Evolutionary conservation across 148 eudicot genomes (phyloP).

Genomic region (Cornus suecica): DNA sequence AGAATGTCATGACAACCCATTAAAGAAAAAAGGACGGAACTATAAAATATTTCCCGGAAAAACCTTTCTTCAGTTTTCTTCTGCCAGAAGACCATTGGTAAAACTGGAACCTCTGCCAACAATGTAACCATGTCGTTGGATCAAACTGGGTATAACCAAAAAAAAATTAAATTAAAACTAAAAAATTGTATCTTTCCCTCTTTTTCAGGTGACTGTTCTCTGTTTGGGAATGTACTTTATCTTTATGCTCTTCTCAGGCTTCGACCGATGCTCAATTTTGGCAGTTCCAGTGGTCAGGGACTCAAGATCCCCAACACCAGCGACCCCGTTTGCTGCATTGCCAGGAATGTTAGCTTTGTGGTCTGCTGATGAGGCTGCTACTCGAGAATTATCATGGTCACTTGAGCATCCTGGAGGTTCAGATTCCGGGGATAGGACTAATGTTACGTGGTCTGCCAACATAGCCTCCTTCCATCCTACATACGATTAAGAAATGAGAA

Average conservation of each 20-base stretch:
- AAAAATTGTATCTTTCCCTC: slow-evolving; percentile 9
- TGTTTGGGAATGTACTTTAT: slow-evolving; percentile 57
- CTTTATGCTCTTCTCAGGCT: slow-evolving; percentile 42
- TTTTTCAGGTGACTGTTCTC: slow-evolving; percentile 25
- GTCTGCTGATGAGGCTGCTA: slow-evolving; percentile 21
- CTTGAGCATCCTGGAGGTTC: slow-evolving; percentile 28
- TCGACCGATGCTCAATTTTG: slow-evolving; percentile 37
- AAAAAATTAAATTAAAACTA: not conserved
- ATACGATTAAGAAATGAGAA: slow-evolving; percentile 9
- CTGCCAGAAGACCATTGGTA: slow-evolving; percentile 45
- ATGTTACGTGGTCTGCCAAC: slow-evolving; percentile 53
- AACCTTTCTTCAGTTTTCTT: slow-evolving; percentile 31
- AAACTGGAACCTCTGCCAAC: slow-evolving; percentile 46
- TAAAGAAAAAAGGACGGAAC: slow-evolving; percentile 7
- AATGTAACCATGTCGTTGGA: slow-evolving; percentile 21
- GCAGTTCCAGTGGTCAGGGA: slow-evolving; percentile 17
- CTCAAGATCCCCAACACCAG: slow-evolving; percentile 10
- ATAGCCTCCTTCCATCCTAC: slow-evolving; percentile 93
- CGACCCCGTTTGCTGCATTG: slow-evolving; percentile 25
- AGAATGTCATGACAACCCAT: slow-evolving; percentile 5
- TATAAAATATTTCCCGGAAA: slow-evolving; percentile 6
- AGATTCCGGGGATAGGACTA: slow-evolving; percentile 42
- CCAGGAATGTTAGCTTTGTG: slow-evolving; percentile 17
- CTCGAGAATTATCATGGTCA: slow-evolving; percentile 19
- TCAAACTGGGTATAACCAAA: slow-evolving; percentile 35